Evolutionary conservation across 208 protist genomes (phyloP).

Genomic region (Crithidia expoeki): DNA sequence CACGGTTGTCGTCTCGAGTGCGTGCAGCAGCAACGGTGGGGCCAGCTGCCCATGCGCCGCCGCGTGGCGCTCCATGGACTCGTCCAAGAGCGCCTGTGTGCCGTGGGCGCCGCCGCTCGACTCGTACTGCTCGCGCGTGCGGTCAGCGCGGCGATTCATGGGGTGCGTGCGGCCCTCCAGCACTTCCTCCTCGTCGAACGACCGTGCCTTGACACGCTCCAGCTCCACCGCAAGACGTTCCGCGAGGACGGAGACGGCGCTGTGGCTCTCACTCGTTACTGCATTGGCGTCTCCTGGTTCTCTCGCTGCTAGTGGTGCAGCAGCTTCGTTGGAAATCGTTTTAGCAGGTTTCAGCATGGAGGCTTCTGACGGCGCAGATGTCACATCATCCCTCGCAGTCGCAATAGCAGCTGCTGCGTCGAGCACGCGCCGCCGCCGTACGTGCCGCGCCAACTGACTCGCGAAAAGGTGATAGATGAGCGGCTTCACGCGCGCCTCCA

Average conservation of each 20-base stretch:
- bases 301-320: no score
- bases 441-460: conserved; percentile 51
- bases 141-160: conserved; percentile 65
- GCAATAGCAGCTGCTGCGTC: conserved; percentile 13
- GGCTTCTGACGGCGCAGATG: no score
- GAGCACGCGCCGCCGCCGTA: conserved; percentile 15
- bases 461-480: conserved; percentile 77
- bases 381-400: no score
- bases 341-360: no score
- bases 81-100: conserved; percentile 66
- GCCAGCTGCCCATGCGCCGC: conserved; percentile 37
- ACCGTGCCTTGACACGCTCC: conserved; percentile 28
- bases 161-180: conserved; percentile 58
- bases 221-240: conserved; percentile 40
- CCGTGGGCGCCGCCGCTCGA: conserved; percentile 82
- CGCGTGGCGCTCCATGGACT: conserved; percentile 57
- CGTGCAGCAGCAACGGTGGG: conserved; percentile 74
- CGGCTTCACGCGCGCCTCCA: conserved; percentile 38
- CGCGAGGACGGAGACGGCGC: neutral
- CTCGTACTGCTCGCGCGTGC: conserved; percentile 70
- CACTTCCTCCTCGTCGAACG: conserved; percentile 63
- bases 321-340: no score
- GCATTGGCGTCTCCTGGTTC: neutral
- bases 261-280: neutral
- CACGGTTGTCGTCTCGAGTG: conserved; percentile 34